Base-by-base conservation (phyloP, 257 asterid species). In the Nicotiana otophora region DNA sequence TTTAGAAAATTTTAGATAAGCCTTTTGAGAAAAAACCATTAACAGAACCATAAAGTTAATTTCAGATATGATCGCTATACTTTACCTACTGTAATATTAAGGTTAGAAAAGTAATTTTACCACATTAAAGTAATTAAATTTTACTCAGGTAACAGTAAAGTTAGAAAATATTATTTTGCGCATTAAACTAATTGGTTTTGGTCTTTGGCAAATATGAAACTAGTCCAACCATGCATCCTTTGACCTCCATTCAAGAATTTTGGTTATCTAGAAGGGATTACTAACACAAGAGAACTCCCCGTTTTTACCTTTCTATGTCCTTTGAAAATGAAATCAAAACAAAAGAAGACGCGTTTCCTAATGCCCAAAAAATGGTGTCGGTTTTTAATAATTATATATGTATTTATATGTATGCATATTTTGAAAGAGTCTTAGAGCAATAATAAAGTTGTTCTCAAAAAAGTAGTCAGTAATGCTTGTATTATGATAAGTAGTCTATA, bases 251-350 rank as follows among this genome's bases (percentile, higher is more conserved):
- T 75, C 63, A 75, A 51, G 46, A 51, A 48, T 14, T 68, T 48
- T 78, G 46, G 23, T 82, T 68, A 48, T 82, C 87, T 31, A 67
- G 83, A 85, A 82, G 81, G 62, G 30, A 48, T 70, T 51, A 51
- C 64, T 11, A 33, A 5, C 63, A 78, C 70, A 23, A 69, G 23
- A 67, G 0, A 60, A 53, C 9, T 36, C 5, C 26, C 53, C 34
- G 2, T 33, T 34, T 55, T 11, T 15, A 54, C 20, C 7, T 58
- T 83, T 78, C 65, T 62, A 58, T 84, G 54, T 77, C 46, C 77
- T 26, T 12, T 77, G 53, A 53, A 54, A 77, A 14, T 42, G 10
- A 51, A 82, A 23, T 76, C 6, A 62, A 67, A 81, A 30, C 5
- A 20, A 64, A 66, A 14, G 10, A 77, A 42, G 26, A 70, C 78